Base-by-base conservation (phyloP, 2,329 filamentous ascomycete species). In the Aaosphaeria pasadenensis region DNA sequence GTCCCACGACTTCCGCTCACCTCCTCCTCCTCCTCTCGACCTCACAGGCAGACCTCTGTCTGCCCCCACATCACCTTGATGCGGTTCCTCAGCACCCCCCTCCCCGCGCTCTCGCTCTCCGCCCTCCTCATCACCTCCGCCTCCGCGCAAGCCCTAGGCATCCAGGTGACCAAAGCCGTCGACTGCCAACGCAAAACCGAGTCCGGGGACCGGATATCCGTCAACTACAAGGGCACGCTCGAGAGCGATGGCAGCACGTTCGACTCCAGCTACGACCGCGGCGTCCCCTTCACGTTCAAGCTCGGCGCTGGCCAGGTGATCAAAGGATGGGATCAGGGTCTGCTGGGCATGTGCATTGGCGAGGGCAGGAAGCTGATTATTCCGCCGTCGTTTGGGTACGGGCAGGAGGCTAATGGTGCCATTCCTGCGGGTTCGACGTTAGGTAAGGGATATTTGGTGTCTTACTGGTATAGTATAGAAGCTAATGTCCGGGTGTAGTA, bases 331-430 rank as follows among this genome's bases (percentile, higher is more conserved):
- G 92, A 97, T 62, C 74, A 95, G 67, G 92, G 92, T 43, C 80
- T 97, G 36, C 62, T 94, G 46, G 89, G 89, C 65, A 96, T 97
- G 91, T 97, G 94, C 74, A 87, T 95, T 60, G 92, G 94, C 53
- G 92, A 97, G 79, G 92, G 91, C 79, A 83, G 73, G 71, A 92
- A 83, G 47, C 75, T 99, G 70, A 96, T 87, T 17, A 94, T 99
- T 48, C 90, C 91, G n/a, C 89, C 92, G 17, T 83, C 86, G 65
- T 76, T 87, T 65, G 94, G 84, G 42, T 99, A 97, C 71, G 94
- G 94, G 44, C 76, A 86, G 53, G 79, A 84, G 46, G 78, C 72
- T 35, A 82, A 89, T 67, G 91, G 91, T 1, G 85, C 59, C 2
- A 97, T 97, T 64, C 91, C 91, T 13, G 84, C 81, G 4, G 86